phyloP scores from a whole-genome alignment of 805 yeast genomes.

The Hanseniaspora pseudoguilliermondii region DNA sequence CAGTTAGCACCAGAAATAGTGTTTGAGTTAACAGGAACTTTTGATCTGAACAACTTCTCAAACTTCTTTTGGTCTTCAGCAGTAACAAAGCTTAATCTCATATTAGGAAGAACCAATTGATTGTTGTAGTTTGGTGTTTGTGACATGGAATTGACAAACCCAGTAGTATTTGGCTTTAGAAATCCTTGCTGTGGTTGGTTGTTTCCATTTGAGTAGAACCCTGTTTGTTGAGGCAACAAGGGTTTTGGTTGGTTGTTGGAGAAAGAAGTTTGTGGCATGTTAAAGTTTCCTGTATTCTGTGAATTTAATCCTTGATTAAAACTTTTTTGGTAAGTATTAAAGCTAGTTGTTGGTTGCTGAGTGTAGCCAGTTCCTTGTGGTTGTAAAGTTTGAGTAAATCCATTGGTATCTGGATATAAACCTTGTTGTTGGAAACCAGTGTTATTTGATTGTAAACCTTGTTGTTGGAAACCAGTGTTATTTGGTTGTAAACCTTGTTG shows the following conservation, averaged over 20 bases:
- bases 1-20: constrained; percentile 60
- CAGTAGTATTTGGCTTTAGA: constrained; percentile 35
- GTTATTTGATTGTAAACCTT: constrained; percentile 2
- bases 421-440: constrained; percentile 15
- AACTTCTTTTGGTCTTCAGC: constrained; percentile 76
- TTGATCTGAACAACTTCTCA: constrained; percentile 69
- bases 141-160: constrained; percentile 33
- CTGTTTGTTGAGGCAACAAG: constrained; percentile 34
- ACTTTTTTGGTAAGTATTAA: constrained; percentile 3
- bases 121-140: constrained; percentile 36
- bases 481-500: constrained; percentile 15
- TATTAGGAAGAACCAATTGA: constrained; percentile 54
- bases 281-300: constrained; percentile 28
- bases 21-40: constrained; percentile 44
- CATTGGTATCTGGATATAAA: constrained; percentile 7
- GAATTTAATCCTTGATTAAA: constrained; percentile 16
- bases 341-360: constrained; percentile 16
- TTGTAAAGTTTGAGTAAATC: constrained; percentile 20
- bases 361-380: constrained; percentile 25
- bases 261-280: constrained; percentile 25
- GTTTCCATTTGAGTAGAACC: constrained; percentile 31
- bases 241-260: constrained; percentile 19
- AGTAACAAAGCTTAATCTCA: constrained; percentile 73
- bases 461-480: constrained; percentile 1
- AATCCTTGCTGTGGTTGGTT: constrained; percentile 21